Base-by-base conservation (phyloP, 1,284 basidiomycete genomes). In the Marasmius fiardii region DNA sequence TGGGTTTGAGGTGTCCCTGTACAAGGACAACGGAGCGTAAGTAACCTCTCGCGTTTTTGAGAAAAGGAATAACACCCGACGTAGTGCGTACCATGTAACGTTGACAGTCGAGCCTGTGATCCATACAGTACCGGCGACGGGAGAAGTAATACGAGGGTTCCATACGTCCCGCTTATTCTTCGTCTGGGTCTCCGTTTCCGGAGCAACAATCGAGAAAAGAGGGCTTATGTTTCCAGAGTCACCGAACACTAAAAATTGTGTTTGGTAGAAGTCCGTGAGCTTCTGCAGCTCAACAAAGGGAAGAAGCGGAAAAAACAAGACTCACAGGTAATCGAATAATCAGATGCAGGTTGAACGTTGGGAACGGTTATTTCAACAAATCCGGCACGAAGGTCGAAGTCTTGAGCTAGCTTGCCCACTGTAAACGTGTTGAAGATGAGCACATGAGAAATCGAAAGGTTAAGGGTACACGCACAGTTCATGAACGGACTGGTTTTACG, bases 351-450 rank as follows among this genome's bases (percentile, higher is more conserved):
- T 10, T 45, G 18, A 16, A 45, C 44, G 11, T 28, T 24, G 7
- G 44, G 44, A 11, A 45, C 44, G 18, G 16, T 45, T 20, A 41
- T n/a, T 24, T 28, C 44, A 26, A 47, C 54, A 23, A 39, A 49
- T 14, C 37, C 47, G 8, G 26, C 26, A 20, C 47, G 47, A 1
- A 49, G 28, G 21, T 52, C 50, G 7, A 54, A 37, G 35, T 39
- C 20, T 44, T 34, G 20, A 61, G 52, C 16, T 33, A 39, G 20
- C 53, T 34, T n/a, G 48, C 43, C 43, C 61, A 28, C 56, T 67
- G 62, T 33, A n/a, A n/a, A 12, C 20, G 14, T n/a, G 28, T 49
- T n/a, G 10, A 14, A 24, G 16, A 24, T 41, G 39, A 28, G 26
- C 21, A 18, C 14, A 18, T 18, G 43, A 8, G 26, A 31, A 4